Conservation (phyloP, 768 basidiomycete genomes). For the Tulasnella sp. region DNA sequence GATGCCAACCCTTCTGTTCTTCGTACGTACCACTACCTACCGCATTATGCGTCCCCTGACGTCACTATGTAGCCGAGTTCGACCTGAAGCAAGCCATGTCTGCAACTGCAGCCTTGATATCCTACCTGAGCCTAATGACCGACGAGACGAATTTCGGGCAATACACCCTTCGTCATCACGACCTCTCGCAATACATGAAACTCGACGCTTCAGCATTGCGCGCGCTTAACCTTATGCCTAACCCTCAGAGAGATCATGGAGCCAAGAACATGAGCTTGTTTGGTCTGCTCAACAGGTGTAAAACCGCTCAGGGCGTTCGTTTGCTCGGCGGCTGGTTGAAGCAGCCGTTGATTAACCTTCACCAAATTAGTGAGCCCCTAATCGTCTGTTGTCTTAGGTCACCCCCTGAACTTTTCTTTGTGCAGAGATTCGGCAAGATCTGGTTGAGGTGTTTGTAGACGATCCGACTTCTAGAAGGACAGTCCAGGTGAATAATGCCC, state of each 20-base stretch:
- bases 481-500: slow-evolving; percentile 45
- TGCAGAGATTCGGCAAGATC: slow-evolving; percentile 68
- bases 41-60: not conserved
- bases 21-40: slow-evolving; percentile 10
- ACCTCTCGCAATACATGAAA: slow-evolving; percentile 88
- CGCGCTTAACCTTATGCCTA: slow-evolving; percentile 74
- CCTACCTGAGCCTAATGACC: slow-evolving; percentile 66
- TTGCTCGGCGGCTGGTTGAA: slow-evolving; percentile 87
- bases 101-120: slow-evolving; percentile 67
- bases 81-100: slow-evolving; percentile 64
- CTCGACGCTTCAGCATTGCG: slow-evolving; percentile 89
- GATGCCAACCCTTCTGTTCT: slow-evolving; percentile 26
- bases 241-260: slow-evolving; percentile 27
- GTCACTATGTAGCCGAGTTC: slow-evolving; percentile 49
- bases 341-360: slow-evolving; percentile 86
- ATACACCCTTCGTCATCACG: slow-evolving; percentile 74
- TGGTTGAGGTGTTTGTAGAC: slow-evolving; percentile 79
- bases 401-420: not conserved
- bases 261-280: slow-evolving; percentile 79
- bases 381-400: not conserved
- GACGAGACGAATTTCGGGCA: slow-evolving; percentile 68
- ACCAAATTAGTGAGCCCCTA: slow-evolving; percentile 69
- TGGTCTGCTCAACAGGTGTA: slow-evolving; percentile 87
- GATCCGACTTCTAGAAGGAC: slow-evolving; percentile 57
- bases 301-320: slow-evolving; percentile 86